These are phyloP conservation scores for Tricholoma hemisulphureum DNA, from an alignment of 768 basidiomycete genomes.

Conservation along the genomic window DNA sequence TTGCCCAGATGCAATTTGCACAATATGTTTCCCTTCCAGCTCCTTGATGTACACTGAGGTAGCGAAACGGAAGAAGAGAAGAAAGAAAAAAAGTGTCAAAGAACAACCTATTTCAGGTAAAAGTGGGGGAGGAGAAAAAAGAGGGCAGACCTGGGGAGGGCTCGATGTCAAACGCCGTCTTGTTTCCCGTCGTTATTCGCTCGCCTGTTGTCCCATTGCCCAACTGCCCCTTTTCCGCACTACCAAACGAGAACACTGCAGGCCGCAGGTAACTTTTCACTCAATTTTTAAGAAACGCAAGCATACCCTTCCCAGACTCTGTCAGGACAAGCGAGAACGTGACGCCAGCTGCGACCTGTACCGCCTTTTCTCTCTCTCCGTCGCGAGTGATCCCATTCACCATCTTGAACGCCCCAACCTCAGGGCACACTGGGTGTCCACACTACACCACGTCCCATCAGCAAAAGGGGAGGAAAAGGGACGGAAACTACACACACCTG, in stretches of 20 bases:
- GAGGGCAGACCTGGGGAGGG: constrained; percentile 55
- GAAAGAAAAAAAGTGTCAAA: too few species aligned
- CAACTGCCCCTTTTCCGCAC: constrained; percentile 88
- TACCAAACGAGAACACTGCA: constrained; percentile 85
- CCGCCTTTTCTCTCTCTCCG: constrained; percentile 61
- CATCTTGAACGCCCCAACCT: constrained; percentile 63
- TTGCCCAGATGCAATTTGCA: constrained; percentile 80
- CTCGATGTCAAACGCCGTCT: constrained; percentile 79
- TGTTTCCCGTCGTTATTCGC: constrained; percentile 82
- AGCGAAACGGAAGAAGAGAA: not conserved
- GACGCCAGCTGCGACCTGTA: constrained; percentile 78
- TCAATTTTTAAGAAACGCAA: too few species aligned
- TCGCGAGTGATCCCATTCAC: constrained; percentile 57
- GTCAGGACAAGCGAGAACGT: constrained; percentile 84
- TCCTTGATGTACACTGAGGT: constrained; percentile 68
- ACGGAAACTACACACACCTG: constrained; percentile 58
- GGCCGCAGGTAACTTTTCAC: too few species aligned
- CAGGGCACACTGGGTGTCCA: constrained; percentile 63
- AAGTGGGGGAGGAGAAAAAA: not conserved
- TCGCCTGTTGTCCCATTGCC: constrained; percentile 95
- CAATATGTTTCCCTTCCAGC: constrained; percentile 74
- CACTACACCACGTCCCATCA: constrained; percentile 45
- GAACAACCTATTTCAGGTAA: too few species aligned
- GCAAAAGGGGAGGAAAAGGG: not conserved
- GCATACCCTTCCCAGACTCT: constrained; percentile 73